phyloP scores from a whole-genome alignment of 306 rosid genomes.

The Quercus bicolor region DNA sequence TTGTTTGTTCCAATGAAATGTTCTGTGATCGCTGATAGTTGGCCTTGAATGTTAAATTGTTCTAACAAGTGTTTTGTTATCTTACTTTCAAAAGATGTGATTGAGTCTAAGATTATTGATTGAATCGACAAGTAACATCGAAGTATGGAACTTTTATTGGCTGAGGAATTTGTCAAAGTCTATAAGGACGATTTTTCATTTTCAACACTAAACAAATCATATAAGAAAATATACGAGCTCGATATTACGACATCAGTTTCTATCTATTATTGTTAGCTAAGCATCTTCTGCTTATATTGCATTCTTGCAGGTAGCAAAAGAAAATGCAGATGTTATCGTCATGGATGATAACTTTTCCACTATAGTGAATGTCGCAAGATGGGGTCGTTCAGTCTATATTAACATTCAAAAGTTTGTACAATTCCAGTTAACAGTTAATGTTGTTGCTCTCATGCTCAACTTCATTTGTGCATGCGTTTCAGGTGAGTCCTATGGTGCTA shows the following conservation, averaged over 20 bases:
- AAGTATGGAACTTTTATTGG: not conserved
- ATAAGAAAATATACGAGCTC: not conserved
- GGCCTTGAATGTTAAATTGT: not conserved
- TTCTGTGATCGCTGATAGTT: not conserved
- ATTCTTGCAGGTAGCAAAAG: slow-evolving; percentile 85
- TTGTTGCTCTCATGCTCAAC: slow-evolving; percentile 86
- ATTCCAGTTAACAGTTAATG: slow-evolving; percentile 90
- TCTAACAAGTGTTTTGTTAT: too few relatives aligned
- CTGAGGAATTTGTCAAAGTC: not conserved
- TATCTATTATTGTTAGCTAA: not conserved
- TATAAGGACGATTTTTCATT: not conserved
- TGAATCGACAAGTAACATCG: too few relatives aligned
- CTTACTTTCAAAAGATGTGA: too few relatives aligned
- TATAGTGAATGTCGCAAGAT: slow-evolving; percentile 71
- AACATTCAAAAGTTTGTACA: slow-evolving; percentile 94
- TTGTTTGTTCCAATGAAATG: not conserved
- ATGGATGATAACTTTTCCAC: slow-evolving; percentile 88
- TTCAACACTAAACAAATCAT: not conserved
- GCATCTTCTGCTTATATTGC: slow-evolving; percentile 2
- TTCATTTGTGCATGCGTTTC: slow-evolving; percentile 72
- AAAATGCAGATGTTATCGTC: slow-evolving; percentile 82
- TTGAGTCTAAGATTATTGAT: too few relatives aligned
- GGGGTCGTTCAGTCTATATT: slow-evolving; percentile 91
- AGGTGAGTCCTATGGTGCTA: slow-evolving; percentile 34
- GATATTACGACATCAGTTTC: not conserved